Evolutionary conservation across 2,329 filamentous ascomycete genomes (phyloP).

Genomic region (Alternaria incomplexa): DNA sequence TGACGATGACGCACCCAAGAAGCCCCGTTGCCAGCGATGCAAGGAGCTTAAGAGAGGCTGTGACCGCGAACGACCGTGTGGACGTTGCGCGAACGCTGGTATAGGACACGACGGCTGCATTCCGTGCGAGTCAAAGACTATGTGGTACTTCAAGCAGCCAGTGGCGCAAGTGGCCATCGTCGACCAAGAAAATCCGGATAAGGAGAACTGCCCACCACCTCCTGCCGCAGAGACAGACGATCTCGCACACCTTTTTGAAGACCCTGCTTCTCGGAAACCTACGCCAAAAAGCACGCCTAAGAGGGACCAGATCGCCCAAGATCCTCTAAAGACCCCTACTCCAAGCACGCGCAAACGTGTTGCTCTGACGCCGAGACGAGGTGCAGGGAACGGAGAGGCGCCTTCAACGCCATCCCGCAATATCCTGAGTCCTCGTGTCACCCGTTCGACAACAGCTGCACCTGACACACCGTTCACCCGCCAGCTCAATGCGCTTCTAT

Average conservation of each 20-base stretch:
- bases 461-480: conserved; percentile 65
- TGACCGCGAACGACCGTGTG: conserved; percentile 35
- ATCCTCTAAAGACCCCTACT: conserved; percentile 56
- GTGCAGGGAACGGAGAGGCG: conserved; percentile 24
- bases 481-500: conserved; percentile 68
- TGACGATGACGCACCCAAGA: conserved; percentile 23
- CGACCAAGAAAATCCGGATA: conserved; percentile 52
- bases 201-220: conserved; percentile 62
- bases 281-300: conserved; percentile 63
- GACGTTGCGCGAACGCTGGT: conserved; percentile 27
- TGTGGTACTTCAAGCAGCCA: conserved; percentile 25
- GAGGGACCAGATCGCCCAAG: conserved; percentile 62
- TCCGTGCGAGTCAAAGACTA: conserved; percentile 22
- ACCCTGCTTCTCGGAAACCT: conserved; percentile 63
- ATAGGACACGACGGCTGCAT: conserved; percentile 30
- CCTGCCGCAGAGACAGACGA: conserved; percentile 54
- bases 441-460: conserved; percentile 35
- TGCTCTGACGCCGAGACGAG: conserved; percentile 43
- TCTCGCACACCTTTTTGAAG: conserved; percentile 71
- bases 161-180: conserved; percentile 13
- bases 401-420: conserved; percentile 40
- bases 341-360: conserved; percentile 45
- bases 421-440: conserved; percentile 46
- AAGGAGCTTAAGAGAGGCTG: conserved; percentile 31
- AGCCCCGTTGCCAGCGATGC: conserved; percentile 33